Evolutionary conservation across 2,329 filamentous ascomycete genomes (phyloP).

Genomic region (Arthrobotrys musiformis): DNA sequence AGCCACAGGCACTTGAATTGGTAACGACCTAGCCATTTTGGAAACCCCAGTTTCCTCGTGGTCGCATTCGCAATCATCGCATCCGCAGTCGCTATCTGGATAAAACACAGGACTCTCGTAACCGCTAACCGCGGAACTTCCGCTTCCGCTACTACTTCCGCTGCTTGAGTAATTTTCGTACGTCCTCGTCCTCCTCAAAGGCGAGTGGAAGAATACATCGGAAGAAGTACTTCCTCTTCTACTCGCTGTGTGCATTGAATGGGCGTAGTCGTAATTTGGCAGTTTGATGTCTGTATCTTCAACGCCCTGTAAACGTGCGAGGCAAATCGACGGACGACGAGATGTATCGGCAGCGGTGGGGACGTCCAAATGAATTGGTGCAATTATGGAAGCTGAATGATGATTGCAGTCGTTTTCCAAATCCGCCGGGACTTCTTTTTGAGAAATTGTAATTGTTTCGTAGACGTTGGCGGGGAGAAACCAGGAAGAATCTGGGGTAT

Average conservation of each 20-base stretch:
- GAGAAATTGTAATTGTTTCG: conserved; percentile 51
- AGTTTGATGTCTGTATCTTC: conserved; percentile 45
- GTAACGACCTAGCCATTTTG: conserved; percentile 34
- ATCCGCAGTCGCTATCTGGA: conserved; percentile 48
- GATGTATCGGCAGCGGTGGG: conserved; percentile 54
- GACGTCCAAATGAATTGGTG: conserved; percentile 24
- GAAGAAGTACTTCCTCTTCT: conserved; percentile 36
- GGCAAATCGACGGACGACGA: conserved; percentile 41
- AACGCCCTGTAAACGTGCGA: conserved; percentile 24
- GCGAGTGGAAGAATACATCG: conserved; percentile 51
- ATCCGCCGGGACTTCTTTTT: conserved; percentile 40
- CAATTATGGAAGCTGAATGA: background rate
- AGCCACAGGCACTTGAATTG: conserved; percentile 35
- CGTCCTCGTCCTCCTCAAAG: conserved; percentile 32
- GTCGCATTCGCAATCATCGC: conserved; percentile 38
- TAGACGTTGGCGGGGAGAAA: conserved; percentile 52
- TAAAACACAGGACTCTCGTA: conserved; percentile 53
- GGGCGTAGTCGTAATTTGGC: conserved; percentile 50
- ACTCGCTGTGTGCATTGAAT: conserved; percentile 15
- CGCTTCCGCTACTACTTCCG: conserved; percentile 15
- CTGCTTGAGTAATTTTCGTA: conserved; percentile 37
- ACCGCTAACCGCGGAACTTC: conserved; percentile 24
- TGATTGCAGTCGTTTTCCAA: background rate
- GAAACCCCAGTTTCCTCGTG: conserved; percentile 36
- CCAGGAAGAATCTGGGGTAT: conserved; percentile 48